These are phyloP conservation scores for Phytophthora foliorum DNA, from an alignment of 352 stramenopile species.

Conservation along the genomic window DNA sequence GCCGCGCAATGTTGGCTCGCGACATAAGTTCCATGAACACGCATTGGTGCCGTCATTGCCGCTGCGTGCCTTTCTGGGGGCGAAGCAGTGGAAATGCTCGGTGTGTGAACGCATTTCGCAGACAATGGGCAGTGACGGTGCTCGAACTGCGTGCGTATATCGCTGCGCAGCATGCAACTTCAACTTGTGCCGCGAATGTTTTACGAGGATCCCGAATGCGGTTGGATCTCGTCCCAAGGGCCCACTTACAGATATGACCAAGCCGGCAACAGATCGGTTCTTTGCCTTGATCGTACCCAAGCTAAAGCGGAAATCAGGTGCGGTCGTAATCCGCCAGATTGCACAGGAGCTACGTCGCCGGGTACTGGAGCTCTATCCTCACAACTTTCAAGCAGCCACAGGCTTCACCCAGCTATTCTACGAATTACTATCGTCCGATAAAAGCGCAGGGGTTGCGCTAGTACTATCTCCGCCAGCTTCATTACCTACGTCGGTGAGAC, in stretches of 20 bases:
- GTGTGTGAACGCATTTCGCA: constrained; percentile 47
- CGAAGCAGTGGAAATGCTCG: constrained; percentile 51
- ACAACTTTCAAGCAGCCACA: constrained; percentile 55
- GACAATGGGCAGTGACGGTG: constrained; percentile 23
- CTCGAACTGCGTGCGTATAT: constrained; percentile 41
- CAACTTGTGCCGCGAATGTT: constrained; percentile 66
- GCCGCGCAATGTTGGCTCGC: constrained; percentile 30
- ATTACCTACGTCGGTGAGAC: constrained; percentile 20
- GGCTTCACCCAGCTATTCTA: constrained; percentile 52
- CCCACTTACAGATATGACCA: constrained; percentile 19
- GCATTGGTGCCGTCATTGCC: constrained; percentile 42
- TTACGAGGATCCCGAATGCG: constrained; percentile 72
- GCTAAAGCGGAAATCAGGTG: constrained; percentile 24
- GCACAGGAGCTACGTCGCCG: constrained; percentile 57
- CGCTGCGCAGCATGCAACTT: constrained; percentile 68
- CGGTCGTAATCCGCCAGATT: constrained; percentile 45
- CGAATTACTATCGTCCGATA: constrained; percentile 48
- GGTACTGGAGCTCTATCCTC: constrained; percentile 62
- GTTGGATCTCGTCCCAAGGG: constrained; percentile 16
- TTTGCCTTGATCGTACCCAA: constrained; percentile 46
- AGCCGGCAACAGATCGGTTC: constrained; percentile 39
- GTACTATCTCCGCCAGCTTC: constrained; percentile 38
- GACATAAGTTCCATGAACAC: constrained; percentile 57
- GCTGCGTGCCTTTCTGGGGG: constrained; percentile 40
- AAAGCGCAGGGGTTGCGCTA: constrained; percentile 46